These are phyloP conservation scores for Boletus hoseneyae DNA, from an alignment of 1,284 basidiomycete species.

Conservation along the genomic window DNA sequence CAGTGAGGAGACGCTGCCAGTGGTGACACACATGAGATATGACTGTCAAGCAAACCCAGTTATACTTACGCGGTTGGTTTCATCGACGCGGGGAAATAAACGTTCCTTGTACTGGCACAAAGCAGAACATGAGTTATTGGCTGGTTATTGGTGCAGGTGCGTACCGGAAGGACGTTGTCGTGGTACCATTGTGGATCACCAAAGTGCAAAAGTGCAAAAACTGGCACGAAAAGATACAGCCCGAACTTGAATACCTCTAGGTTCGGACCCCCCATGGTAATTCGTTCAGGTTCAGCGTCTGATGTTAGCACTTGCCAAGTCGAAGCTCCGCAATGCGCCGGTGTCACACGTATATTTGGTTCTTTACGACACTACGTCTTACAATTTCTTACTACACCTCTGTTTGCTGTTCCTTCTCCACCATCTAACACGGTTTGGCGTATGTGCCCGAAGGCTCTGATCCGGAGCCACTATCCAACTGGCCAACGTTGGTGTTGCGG, in stretches of 20 bases:
- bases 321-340: too few species aligned
- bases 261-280: constrained; percentile 72
- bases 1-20: constrained; percentile 55
- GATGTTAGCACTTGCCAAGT: too few species aligned
- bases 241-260: constrained; percentile 89
- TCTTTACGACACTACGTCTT: background rate
- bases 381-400: background rate
- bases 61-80: constrained; percentile 48
- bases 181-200: constrained; percentile 90
- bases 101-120: constrained; percentile 63
- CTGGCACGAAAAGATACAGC: constrained; percentile 86
- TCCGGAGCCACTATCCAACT: constrained; percentile 44
- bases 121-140: background rate
- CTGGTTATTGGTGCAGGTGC: constrained; percentile 28
- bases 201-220: constrained; percentile 81
- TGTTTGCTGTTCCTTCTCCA: too few species aligned
- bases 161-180: constrained; percentile 74
- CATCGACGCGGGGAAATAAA: constrained; percentile 62
- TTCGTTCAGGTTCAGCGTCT: background rate
- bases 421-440: constrained; percentile 56
- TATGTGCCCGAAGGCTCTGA: constrained; percentile 57
- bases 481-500: constrained; percentile 34
- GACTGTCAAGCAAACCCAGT: background rate
- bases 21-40: constrained; percentile 27
- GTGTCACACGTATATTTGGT: background rate